Base-by-base conservation (phyloP, 352 stramenopile species). In the Pythium aristosporum region DNA sequence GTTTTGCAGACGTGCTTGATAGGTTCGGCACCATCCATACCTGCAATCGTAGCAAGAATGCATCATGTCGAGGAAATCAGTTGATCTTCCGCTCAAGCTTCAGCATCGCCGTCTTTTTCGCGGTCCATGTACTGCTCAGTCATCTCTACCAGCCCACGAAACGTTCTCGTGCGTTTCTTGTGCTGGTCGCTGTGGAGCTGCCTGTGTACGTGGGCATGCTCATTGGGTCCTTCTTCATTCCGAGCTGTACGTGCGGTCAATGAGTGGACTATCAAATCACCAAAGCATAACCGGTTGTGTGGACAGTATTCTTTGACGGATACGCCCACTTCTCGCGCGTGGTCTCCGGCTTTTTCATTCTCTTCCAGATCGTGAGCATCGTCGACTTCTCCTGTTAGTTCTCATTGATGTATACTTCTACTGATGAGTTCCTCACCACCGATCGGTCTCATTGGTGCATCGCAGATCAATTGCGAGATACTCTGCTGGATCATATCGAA, bases 351-450 rank as follows among this genome's bases (percentile, higher is more conserved):
- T 71, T 85, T 53, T 94, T 92, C 72, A 88, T 91, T 43, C 74
- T 92, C 30, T 89, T 94, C 51, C 81, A 90, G 65, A 87, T 94
- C 49, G 69, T 88, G 52, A 88, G 77, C 59, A 89, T 93, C 67
- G 74, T 91, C 63, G 85, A 84, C 57, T 79, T 82, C 21, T 84
- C 80, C 36, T 91, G 84, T 91, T 50, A 76, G 71, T 89, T 50
- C 4, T 87, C 76, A 88, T 34, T 67, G 89, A 75, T 9, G n/a
- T 41, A 10, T 15, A 2, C 8, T 55, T 55, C 18, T 21, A 32
- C 46, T 52, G 16, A 18, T 32, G 7, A 32, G 44, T 79, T 42
- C 30, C 50, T 57, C 25, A 57, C 34, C 37, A 23, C 36, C 11
- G 28, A 0, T 49, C 21, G 20, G n/a, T 20, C 8, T 28, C 20